Evolutionary conservation across 805 yeast species (phyloP), one percentile per base, ranked within the genome.

Genomic region (Candida loeiensis): DNA sequence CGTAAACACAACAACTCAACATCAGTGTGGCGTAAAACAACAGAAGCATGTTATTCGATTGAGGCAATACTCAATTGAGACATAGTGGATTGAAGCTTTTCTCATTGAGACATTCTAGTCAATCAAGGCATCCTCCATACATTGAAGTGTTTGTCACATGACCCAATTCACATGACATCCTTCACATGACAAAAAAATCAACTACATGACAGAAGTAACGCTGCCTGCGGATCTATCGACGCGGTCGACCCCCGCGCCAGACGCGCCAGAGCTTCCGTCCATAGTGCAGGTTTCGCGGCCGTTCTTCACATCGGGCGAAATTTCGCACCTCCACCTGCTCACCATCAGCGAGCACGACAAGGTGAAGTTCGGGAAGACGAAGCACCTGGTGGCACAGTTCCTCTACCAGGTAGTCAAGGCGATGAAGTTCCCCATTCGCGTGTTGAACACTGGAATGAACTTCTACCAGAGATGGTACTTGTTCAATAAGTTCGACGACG

Each of bases 401-500:
- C 52, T 81, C 22, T 71, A 76, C 45, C 77, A 74, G 43, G 56
- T 82, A 3, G 70, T 79, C 20, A 69, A 69, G 20, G 58, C 63
- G 2, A 58, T 84, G 53, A 80, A 79, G 52, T 76, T 83, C 45
- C 96, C 96, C 0, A 63, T 83, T 15, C 69, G 81, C 36, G 80
- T 86, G 2, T 62, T 88, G 34, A 82, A 81, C 45, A 74, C 85
- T 7, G 73, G 93, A 3, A 78, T 85, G 77, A 74, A 78, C 45
- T 80, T 80, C 47, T 83, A 80, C 54, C 95, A 88, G 49, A 64
- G 88, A 36, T 83, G 73, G 51, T 80, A 76, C 51, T 64, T 88
- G 12, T 79, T 81, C 58, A 83, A 85, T 54, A 62, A 63, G 45
- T 82, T 82, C 51, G 44, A 47, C 28, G 57, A 51, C 37, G 48